phyloP scores from a whole-genome alignment of 1,139 yeast genomes.

The Debaryomyces psychrophilus region DNA sequence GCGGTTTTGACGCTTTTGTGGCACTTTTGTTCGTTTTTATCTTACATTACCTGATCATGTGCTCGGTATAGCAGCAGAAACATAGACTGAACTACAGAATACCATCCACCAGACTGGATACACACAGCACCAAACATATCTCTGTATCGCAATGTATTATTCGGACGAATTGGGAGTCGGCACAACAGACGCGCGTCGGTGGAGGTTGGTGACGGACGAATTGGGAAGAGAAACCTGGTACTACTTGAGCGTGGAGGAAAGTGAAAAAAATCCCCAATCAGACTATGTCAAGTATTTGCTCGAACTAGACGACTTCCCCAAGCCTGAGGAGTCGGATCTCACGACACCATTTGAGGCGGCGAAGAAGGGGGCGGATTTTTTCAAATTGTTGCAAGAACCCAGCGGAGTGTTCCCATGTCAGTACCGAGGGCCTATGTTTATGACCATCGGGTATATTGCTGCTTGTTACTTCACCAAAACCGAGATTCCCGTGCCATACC shows the following conservation, averaged over 20 bases:
- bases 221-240: slow-evolving; percentile 86
- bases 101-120: neutral
- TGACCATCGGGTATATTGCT: slow-evolving; percentile 86
- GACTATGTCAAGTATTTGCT: slow-evolving; percentile 62
- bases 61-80: slow-evolving; percentile 4
- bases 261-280: slow-evolving; percentile 51
- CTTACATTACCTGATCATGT: neutral
- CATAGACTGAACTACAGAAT: neutral
- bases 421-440: slow-evolving; percentile 97
- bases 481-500: slow-evolving; percentile 67
- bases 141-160: slow-evolving; percentile 38
- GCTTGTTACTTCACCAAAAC: slow-evolving; percentile 71
- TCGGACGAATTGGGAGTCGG: slow-evolving; percentile 67
- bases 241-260: slow-evolving; percentile 51
- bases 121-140: neutral
- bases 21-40: too few species aligned
- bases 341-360: slow-evolving; percentile 65
- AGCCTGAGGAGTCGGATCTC: slow-evolving; percentile 34
- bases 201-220: slow-evolving; percentile 75
- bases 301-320: slow-evolving; percentile 46
- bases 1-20: too few species aligned
- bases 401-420: slow-evolving; percentile 89
- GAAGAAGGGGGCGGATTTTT: slow-evolving; percentile 73
- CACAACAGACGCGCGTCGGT: slow-evolving; percentile 66
- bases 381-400: slow-evolving; percentile 62